Evolutionary conservation across 306 rosid species (phyloP).

Genomic region (Rosa lucieae): DNA sequence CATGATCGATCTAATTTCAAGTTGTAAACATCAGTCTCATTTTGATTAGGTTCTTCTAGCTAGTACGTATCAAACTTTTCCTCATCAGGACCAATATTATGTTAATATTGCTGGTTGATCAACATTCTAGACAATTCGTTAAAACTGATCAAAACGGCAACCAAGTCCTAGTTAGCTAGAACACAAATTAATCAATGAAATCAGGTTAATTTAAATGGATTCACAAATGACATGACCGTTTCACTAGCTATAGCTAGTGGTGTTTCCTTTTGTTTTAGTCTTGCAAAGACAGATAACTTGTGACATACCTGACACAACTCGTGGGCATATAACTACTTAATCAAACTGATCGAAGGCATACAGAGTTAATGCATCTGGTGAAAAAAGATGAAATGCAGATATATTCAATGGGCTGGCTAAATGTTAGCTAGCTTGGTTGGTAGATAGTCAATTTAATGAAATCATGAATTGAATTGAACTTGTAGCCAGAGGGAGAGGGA

Average conservation of each 20-base stretch:
- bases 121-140: background rate
- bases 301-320: too few relatives aligned
- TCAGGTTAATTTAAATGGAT: background rate
- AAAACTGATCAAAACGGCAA: background rate
- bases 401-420: background rate
- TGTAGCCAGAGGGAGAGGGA: background rate
- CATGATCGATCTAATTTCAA: background rate
- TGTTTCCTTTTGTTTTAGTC: background rate
- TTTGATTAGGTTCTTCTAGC: too few relatives aligned
- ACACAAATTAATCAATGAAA: background rate
- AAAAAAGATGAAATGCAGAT: background rate
- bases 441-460: background rate
- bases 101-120: too few relatives aligned
- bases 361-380: constrained; percentile 13
- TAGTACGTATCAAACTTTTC: too few relatives aligned
- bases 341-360: background rate
- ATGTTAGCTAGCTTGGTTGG: background rate
- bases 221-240: background rate
- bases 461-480: background rate
- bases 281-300: background rate
- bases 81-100: too few relatives aligned
- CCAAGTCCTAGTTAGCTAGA: background rate
- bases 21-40: background rate
- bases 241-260: background rate
- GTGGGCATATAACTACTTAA: background rate